Percentiles rank a stretch among this genome's conserved stretches.
Conservation (phyloP, 257 asterid genomes). For the Fraxinus quadrangulata region DNA sequence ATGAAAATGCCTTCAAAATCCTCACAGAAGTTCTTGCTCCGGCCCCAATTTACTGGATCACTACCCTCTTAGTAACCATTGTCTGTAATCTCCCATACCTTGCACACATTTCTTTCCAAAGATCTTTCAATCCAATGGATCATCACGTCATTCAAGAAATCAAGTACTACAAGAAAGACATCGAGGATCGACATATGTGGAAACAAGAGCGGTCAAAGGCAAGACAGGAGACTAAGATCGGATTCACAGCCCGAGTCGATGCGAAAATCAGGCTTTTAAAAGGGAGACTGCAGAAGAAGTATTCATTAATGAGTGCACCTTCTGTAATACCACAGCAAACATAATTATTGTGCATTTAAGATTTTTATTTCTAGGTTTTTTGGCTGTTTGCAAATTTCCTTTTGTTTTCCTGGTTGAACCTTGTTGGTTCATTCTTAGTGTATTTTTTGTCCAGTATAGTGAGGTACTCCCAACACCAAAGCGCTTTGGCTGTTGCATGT, state of each 20-base stretch:
- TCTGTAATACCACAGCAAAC: constrained; percentile 23
- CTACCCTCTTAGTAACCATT: constrained; percentile 67
- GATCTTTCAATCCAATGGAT: constrained; percentile 83
- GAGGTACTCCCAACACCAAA: neutral
- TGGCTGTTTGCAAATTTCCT: neutral
- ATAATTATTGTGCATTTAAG: neutral
- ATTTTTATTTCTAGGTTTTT: neutral
- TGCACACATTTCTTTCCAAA: constrained; percentile 71
- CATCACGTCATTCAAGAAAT: constrained; percentile 96
- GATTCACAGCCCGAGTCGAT: constrained; percentile 91
- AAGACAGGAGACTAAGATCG: constrained; percentile 70
- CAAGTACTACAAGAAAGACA: constrained; percentile 72
- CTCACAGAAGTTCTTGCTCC: constrained; percentile 77
- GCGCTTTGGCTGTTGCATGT: neutral
- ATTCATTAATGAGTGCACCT: constrained; percentile 41
- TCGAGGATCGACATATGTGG: constrained; percentile 93
- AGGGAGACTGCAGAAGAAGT: constrained; percentile 73
- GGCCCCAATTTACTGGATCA: constrained; percentile 82
- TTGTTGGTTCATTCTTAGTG: constrained; percentile 1
- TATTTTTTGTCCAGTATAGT: neutral
- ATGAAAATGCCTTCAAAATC: constrained; percentile 56
- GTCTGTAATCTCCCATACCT: constrained; percentile 83
- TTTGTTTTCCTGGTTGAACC: neutral
- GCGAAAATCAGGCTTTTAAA: constrained; percentile 82
- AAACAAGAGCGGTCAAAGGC: constrained; percentile 75